Percentiles rank a stretch among this genome's conserved stretches.
phyloP scores from a whole-genome alignment of 202 grass and related monocot species.

The Panicum hallii region DNA sequence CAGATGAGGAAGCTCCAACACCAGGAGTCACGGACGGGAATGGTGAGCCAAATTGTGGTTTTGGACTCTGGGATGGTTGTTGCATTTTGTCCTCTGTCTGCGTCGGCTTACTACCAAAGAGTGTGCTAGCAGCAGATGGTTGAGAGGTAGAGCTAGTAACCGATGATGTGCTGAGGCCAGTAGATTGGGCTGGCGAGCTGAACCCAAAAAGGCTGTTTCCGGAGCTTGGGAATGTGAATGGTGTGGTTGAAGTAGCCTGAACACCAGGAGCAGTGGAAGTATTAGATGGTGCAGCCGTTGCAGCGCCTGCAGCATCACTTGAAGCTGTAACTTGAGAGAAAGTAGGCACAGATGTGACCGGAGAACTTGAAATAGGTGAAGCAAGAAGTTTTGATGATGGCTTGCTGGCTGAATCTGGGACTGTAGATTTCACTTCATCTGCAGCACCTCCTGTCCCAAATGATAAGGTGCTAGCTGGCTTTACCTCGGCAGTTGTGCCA shows the following conservation, averaged over 20 bases:
- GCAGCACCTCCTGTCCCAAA: slow-evolving; percentile 43
- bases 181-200: slow-evolving; percentile 59
- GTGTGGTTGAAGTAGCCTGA: slow-evolving; percentile 37
- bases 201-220: slow-evolving; percentile 60
- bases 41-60: slow-evolving; percentile 57
- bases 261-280: slow-evolving; percentile 36
- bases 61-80: slow-evolving; percentile 53
- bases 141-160: slow-evolving; percentile 45
- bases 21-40: slow-evolving; percentile 28
- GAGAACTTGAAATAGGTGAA: slow-evolving; percentile 36
- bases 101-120: slow-evolving; percentile 51
- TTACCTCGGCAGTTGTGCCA: slow-evolving; percentile 39
- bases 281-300: slow-evolving; percentile 39
- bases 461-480: slow-evolving; percentile 30
- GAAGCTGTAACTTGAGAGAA: slow-evolving; percentile 39
- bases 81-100: slow-evolving; percentile 50
- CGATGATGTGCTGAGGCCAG: slow-evolving; percentile 47
- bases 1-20: slow-evolving; percentile 42
- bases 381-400: slow-evolving; percentile 22
- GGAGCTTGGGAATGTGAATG: slow-evolving; percentile 64
- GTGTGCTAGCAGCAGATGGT: slow-evolving; percentile 38
- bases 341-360: slow-evolving; percentile 25
- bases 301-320: slow-evolving; percentile 29
- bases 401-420: slow-evolving; percentile 45
- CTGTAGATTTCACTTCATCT: slow-evolving; percentile 41